Percentiles rank a stretch among this genome's conserved stretches.
Conservation (phyloP, 1,284 basidiomycete species). For the Tetrapyrgos nigripes region DNA sequence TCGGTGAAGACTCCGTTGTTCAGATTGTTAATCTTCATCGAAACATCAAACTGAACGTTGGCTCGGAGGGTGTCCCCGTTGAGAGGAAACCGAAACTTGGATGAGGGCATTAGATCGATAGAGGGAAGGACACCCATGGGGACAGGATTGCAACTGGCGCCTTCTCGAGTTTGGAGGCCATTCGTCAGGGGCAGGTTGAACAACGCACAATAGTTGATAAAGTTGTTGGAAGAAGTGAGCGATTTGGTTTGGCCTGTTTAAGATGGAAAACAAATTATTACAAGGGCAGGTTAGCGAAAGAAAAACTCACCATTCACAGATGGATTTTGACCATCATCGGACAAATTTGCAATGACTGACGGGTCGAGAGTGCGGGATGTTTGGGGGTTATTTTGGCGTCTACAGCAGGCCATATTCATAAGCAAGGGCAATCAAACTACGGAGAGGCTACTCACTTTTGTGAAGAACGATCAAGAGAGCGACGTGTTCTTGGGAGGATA, state of each 20-base stretch:
- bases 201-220: conserved; percentile 48
- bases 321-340: background rate
- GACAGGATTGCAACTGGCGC: conserved; percentile 50
- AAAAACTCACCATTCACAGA: background rate
- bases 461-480: background rate
- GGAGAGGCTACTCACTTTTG: background rate
- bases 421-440: too few relatives aligned
- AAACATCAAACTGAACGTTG: conserved; percentile 52
- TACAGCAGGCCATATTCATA: background rate
- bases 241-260: conserved; percentile 38
- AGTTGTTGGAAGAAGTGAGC: conserved; percentile 45
- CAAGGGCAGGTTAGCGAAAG: background rate
- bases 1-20: conserved; percentile 11
- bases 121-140: conserved; percentile 37
- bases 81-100: conserved; percentile 51
- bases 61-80: conserved; percentile 49
- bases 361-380: background rate
- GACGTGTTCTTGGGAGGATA: background rate
- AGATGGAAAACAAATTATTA: background rate
- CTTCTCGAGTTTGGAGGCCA: conserved; percentile 41
- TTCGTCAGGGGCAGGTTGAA: conserved; percentile 34
- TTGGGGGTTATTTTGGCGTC: background rate
- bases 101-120: conserved; percentile 45
- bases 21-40: conserved; percentile 45
- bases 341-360: background rate